Base-by-base conservation (phyloP, 345 rosid species). In the Diplotaxis tenuifolia region DNA sequence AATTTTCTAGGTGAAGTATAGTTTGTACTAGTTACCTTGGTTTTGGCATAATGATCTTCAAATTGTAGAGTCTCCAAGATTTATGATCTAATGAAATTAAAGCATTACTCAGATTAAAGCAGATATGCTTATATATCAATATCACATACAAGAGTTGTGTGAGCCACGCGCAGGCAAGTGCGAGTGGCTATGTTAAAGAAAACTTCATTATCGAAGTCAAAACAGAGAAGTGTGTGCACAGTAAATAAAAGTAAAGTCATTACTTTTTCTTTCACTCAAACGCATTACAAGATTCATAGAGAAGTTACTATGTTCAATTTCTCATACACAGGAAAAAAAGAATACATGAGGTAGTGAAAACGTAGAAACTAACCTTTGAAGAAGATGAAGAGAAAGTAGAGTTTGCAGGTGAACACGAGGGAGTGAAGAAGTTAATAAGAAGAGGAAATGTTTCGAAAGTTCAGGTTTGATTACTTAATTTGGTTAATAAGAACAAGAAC, bases 31-130 rank as follows among this genome's bases (percentile, higher is more conserved):
- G 9, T 76, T 55, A 89, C 97, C 93, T 91, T 76, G 91, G 83
- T 83, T 91, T 84, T 11, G 86, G 90, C 98, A 91, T 91, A 58
- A 74, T 78, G 70, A 60, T 32, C 20, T 36, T 31, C 28, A 18
- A 32, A 47, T 6, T 59, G 65, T 10, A 14, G 57, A 34, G 14
- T 42, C 40, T 54, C 57, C 27, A 70, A 68, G 8, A 21, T 47
- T 31, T 70, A 62, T 45, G 28, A 79, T 76, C 89, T 84, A 84
- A 71, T 25, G 49, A 70, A 40, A 36, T 7, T 3, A 20, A 28
- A 49, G 7, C 64, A 75, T 38, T 67, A 1, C 42, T 56, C 52
- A 28, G 66, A 20, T 6, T 28, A 12, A 54, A 40, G 62, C 68
- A 62, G 16, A n/a, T n/a, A n/a, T n/a, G n/a, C n/a, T n/a, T n/a